A percentile compares a stretch with the other conserved stretches of the same genome.
Evolutionary conservation across 148 eudicot species (phyloP).

Genomic region (Camellia lanceoleosa): DNA sequence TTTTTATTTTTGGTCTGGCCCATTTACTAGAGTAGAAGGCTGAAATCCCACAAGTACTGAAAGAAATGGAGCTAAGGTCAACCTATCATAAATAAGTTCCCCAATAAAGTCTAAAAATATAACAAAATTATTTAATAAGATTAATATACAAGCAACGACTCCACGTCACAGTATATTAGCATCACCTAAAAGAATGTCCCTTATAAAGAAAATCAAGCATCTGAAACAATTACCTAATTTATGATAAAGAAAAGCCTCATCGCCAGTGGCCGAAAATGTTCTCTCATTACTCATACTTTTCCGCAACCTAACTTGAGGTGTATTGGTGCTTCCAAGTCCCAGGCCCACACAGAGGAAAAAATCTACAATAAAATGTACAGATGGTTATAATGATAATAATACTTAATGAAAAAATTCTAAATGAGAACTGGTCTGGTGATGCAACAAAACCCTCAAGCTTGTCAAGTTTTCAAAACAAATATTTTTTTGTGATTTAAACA

Average conservation of each 20-base stretch:
- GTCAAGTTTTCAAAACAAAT: background rate
- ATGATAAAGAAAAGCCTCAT: constrained; percentile 55
- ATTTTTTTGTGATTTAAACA: background rate
- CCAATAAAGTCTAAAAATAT: background rate
- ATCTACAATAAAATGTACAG: constrained; percentile 45
- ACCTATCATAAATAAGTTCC: background rate
- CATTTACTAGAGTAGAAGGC: too few relatives aligned
- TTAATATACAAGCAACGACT: background rate
- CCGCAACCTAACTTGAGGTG: constrained; percentile 59
- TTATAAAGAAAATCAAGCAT: background rate
- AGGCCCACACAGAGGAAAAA: constrained; percentile 89
- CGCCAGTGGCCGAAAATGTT: constrained; percentile 76
- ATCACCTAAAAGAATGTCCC: background rate
- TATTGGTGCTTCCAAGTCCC: constrained; percentile 83
- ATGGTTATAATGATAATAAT: constrained; percentile 17
- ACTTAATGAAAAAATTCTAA: background rate
- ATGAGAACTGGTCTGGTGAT: background rate
- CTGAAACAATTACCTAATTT: constrained; percentile 54
- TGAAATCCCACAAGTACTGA: background rate
- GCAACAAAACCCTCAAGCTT: background rate
- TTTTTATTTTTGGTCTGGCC: too few relatives aligned
- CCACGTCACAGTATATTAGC: constrained; percentile 1
- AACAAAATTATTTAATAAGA: background rate
- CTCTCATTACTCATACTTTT: constrained; percentile 97
- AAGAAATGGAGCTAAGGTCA: background rate